These are phyloP conservation scores for Pterulicium gracile DNA, from an alignment of 1,284 basidiomycete genomes.

Conservation along the genomic window DNA sequence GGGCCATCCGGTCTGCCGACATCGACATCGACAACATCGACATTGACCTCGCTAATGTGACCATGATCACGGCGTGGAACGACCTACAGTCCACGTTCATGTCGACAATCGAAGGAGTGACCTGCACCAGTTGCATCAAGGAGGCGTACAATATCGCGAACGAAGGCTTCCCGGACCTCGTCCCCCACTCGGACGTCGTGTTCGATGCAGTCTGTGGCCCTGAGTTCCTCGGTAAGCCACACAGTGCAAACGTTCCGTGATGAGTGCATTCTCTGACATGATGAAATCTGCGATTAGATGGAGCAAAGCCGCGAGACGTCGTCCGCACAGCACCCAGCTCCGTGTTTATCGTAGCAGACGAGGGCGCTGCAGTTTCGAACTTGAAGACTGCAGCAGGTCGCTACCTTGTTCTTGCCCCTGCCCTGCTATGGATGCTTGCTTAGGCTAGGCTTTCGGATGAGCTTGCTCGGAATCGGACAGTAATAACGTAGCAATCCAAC, in stretches of 20 bases:
- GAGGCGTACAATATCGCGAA: slow-evolving; percentile 27
- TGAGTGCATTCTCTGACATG: no score
- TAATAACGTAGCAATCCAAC: no score
- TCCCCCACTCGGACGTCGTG: slow-evolving; percentile 12
- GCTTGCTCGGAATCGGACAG: no score
- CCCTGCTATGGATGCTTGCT: neutral
- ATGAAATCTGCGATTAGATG: no score
- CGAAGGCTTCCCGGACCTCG: slow-evolving; percentile 19
- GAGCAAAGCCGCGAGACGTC: neutral
- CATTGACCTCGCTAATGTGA: neutral
- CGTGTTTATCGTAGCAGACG: neutral
- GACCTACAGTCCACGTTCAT: slow-evolving; percentile 17
- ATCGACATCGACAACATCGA: neutral
- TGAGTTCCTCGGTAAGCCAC: slow-evolving; percentile 30
- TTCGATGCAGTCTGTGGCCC: slow-evolving; percentile 26
- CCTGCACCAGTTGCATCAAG: slow-evolving; percentile 38
- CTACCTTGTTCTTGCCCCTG: neutral
- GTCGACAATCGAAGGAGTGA: slow-evolving; percentile 18
- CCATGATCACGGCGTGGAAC: neutral
- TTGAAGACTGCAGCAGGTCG: neutral
- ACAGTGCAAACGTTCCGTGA: no score
- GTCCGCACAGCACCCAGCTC: neutral
- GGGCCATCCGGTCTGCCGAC: slow-evolving; percentile 12
- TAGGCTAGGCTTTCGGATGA: no score
- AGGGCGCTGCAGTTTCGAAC: neutral